These are phyloP conservation scores for Ascomycota sp. DNA, from an alignment of 2,329 filamentous ascomycete species.

Conservation along the genomic window DNA sequence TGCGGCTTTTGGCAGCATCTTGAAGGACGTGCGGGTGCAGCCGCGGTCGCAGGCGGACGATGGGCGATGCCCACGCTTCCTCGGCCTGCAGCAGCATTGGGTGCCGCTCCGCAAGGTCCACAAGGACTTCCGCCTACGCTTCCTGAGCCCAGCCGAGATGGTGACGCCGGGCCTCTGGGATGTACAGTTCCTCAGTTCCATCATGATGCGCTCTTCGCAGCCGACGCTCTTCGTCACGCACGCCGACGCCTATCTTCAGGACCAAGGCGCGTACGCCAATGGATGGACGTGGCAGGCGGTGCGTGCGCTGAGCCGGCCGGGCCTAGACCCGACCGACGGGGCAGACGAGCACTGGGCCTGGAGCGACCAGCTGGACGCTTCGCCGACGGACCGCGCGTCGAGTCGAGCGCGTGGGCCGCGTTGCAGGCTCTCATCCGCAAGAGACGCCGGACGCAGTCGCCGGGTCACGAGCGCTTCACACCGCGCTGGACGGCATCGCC, in stretches of 20 bases:
- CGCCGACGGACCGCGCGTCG: conserved; percentile 25
- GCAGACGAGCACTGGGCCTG: conserved; percentile 51
- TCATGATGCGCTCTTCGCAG: conserved; percentile 51
- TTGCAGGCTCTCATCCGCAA: conserved; percentile 17
- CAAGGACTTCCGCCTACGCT: conserved; percentile 51
- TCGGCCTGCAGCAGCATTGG: conserved; percentile 47
- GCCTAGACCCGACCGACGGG: conserved; percentile 25
- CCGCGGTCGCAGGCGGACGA: conserved; percentile 9
- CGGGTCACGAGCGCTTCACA: conserved; percentile 30
- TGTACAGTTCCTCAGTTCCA: conserved; percentile 46
- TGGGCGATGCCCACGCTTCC: conserved; percentile 19
- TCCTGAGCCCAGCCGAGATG: conserved; percentile 52
- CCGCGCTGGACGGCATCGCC: conserved; percentile 33
- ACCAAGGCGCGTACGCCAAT: conserved; percentile 26
- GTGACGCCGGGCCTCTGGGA: conserved; percentile 53
- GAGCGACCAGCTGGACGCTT: conserved; percentile 41
- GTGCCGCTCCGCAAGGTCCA: conserved; percentile 60
- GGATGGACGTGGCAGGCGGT: conserved; percentile 55
- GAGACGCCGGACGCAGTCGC: conserved; percentile 37
- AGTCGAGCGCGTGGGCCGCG: conserved; percentile 16
- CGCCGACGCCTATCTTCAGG: conserved; percentile 53
- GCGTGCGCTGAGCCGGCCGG: conserved; percentile 38
- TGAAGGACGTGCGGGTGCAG: conserved; percentile 22
- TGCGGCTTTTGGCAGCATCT: conserved; percentile 37
- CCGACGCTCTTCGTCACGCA: conserved; percentile 59